phyloP scores from a whole-genome alignment of 306 rosid genomes.

The Ammopiptanthus mongolicus region DNA sequence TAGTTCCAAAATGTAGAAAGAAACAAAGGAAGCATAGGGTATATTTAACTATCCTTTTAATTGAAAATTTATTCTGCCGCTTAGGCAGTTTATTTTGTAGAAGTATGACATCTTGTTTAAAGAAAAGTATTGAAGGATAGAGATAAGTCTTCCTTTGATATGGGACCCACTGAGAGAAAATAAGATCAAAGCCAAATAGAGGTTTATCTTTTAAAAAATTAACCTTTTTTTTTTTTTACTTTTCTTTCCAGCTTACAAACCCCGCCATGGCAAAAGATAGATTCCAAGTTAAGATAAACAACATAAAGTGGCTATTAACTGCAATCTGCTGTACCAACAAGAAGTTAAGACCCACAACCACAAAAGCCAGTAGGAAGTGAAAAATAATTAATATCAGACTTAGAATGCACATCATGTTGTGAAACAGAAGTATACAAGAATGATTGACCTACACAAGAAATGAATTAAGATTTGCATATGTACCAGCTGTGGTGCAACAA shows the following conservation, averaged over 20 bases:
- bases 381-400: not conserved
- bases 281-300: not conserved
- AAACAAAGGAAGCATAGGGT: not conserved
- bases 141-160: not conserved
- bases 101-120: not conserved
- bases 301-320: not conserved
- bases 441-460: conserved; percentile 3
- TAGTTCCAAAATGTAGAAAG: not conserved
- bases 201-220: not conserved
- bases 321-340: not conserved
- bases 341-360: not conserved
- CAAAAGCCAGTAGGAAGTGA: not conserved
- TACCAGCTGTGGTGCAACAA: conserved; percentile 92
- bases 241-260: not conserved
- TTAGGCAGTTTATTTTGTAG: not conserved
- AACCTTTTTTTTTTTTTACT: not conserved
- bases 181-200: not conserved
- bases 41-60: not conserved
- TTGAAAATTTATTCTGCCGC: not conserved
- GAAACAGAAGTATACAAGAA: conserved; percentile 6
- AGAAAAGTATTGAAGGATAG: not conserved
- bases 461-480: conserved; percentile 27
- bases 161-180: not conserved
- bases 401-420: not conserved
- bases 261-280: not conserved